Evolutionary conservation across 768 basidiomycete genomes (phyloP).

Genomic region (Rickenella mellea): DNA sequence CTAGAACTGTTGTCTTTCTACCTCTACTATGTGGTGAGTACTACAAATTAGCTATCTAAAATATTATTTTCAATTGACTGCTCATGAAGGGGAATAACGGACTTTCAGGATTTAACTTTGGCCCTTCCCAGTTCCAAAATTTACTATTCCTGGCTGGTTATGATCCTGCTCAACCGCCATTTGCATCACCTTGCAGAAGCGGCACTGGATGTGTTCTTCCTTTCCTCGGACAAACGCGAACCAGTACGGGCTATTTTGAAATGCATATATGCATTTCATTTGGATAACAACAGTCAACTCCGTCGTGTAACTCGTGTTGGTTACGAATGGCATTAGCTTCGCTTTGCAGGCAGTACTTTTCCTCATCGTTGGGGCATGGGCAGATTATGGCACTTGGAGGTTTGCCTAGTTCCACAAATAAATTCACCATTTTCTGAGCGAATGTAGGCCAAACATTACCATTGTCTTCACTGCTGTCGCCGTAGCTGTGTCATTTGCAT

Average conservation of each 20-base stretch:
- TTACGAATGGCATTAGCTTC: conserved; percentile 75
- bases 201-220: conserved; percentile 53
- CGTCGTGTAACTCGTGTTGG: conserved; percentile 42
- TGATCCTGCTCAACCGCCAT: conserved; percentile 51
- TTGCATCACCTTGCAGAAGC: conserved; percentile 36
- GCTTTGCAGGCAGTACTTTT: conserved; percentile 64
- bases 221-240: conserved; percentile 50
- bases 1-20: conserved; percentile 46
- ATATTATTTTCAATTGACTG: not conserved
- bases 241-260: conserved; percentile 33
- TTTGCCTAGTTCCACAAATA: conserved; percentile 11
- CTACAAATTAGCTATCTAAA: not conserved
- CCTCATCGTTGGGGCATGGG: conserved; percentile 65
- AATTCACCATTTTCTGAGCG: not conserved
- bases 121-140: conserved; percentile 70
- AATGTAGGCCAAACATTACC: conserved; percentile 59
- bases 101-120: conserved; percentile 52
- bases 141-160: conserved; percentile 65
- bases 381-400: conserved; percentile 79
- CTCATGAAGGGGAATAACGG: conserved; percentile 51
- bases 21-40: conserved; percentile 41
- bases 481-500: conserved; percentile 63
- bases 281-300: not conserved
- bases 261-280: not conserved
- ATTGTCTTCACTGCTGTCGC: conserved; percentile 63